Evolutionary conservation across 2,329 filamentous ascomycete genomes (phyloP), one percentile per base, ranked within the genome.

Genomic region (Aureobasidium namibiae): DNA sequence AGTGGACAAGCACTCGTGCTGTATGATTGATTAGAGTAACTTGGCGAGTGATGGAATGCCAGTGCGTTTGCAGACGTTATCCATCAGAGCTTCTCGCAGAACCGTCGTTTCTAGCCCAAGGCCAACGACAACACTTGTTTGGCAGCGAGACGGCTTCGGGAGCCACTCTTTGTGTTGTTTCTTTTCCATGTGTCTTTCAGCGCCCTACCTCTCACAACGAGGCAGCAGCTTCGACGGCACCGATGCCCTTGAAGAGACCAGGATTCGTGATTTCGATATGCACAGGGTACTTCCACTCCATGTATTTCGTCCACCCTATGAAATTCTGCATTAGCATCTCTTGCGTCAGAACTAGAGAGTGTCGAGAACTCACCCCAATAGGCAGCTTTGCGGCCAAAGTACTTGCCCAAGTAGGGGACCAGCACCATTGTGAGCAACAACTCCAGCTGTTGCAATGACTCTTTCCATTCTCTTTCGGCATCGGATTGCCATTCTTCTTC

Each of bases 391-490:
- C 94, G 83, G 46, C 94, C 94, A 73, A 96, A 84, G 75, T 91
- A 97, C 75, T 97, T 99, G 61, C 94, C 94, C 66, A 90, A 78
- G 73, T 95, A 96, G 2, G 94, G 94, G 53, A 99, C 87, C 66
- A 97, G 74, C 50, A 97, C 88, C 90, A 99, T 95, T 21, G 89
- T 95, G 70, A 97, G 75, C 65, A 99, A 80, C 64, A 97, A 80
- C 76, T 99, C 91, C 61, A 99, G 76, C 76, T 99, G 94, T 74
- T 96, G 90, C 63, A 99, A 77, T 67, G 89, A 95, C 68, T 92
- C 89, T 67, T 92, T 88, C 94, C 94, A 99, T 75, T 99, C 92
- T 62, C 83, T 83, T 74, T 99, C 92, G 10, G 94, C 94, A 70
- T 97, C 92, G 39, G 88, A 90, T 61, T 87, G 79, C 36, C 86